Base-by-base conservation (phyloP, 768 basidiomycete genomes). In the Rhizopogon sp. region DNA sequence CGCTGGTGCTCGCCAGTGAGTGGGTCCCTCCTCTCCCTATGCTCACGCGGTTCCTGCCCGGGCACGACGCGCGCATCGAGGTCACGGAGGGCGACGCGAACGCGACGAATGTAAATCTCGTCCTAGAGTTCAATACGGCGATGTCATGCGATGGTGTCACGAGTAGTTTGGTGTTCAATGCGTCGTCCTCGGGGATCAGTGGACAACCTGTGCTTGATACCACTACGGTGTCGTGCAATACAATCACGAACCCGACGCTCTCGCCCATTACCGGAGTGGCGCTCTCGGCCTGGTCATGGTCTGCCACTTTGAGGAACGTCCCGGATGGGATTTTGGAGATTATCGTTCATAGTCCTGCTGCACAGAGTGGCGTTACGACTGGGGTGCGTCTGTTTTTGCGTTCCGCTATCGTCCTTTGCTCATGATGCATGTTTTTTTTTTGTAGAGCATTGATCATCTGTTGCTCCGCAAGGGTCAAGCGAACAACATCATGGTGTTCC, bases 401-500 rank as follows among this genome's bases (percentile, higher is more conserved):
- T 53, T 43, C 37, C 31, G 31, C 7, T 55, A n/a, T 43, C 22
- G 9, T 43, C 33, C 10, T 45, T 50, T 46, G 39, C 39, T 9
- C n/a, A 58, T 62, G 51, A 59, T 46, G 29, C 31, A 25, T 25
- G 3, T 3, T 6, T 50, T 50, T 43, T 43, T 40, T 45, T 45
- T 39, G 46, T 65, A 88, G 83, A 71, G 77, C n/a, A 71, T 76
- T 39, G 93, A 96, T 68, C 88, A 86, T 64, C 73, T 96, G 31
- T 68, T 96, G 37, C 60, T 96, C 54, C 83, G 94, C 61, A 94
- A 94, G 69, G 94, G 94, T 40, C 62, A 77, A 13, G 56, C 79
- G 2, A 69, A 80, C 62, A 96, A 97, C 64, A 79, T 87, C 17
- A 85, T 97, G 76, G 84, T 97, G n/a, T 94, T 88, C 78, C 90